Base-by-base conservation (phyloP, 331 rosid species). In the Phaseolus coccineus region DNA sequence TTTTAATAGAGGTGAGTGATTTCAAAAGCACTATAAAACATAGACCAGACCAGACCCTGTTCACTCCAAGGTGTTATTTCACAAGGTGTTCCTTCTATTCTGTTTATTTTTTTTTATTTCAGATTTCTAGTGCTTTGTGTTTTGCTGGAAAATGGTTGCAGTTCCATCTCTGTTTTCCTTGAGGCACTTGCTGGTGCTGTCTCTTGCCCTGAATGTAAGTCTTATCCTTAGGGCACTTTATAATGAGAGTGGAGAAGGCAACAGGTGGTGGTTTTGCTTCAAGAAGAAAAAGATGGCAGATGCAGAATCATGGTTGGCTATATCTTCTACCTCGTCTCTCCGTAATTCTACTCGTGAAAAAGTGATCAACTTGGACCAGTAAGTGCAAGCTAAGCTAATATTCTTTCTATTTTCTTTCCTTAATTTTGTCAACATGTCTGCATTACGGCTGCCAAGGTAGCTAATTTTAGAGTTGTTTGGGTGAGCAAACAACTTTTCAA, bases 351-450 rank as follows among this genome's bases (percentile, higher is more conserved):
- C 83, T 79, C 46, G 53, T 55, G 90, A 85, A 9, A 89, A 69
- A 71, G 39, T 90, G 0, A 82, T 96, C 85, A 90, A 96, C 59
- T 90, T 96, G 3, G 97, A 91, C 39, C 98, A 93, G 99, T 96
- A 81, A 91, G 98, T 88, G 1, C 81, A 78, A 61, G 3, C 57
- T 78, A 40, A 2, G 25, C 9, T 69, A 37, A 9, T 14, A 61
- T 42, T 53, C 9, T 31, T 52, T 24, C 62, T 74, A n/a, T 37
- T 33, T 13, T 12, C 3, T 40, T 79, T 56, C 12, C 16, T 77
- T 62, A 0, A 19, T 78, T 2, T 58, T 77, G 50, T 74, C 40
- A 40, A 58, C 37, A 65, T 39, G 79, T 64, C 28, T 55, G 63
- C 75, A 71, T 82, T 77, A 71, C 71, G 73, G 77, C 74, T 74